Evolutionary conservation across 306 rosid genomes (phyloP).

Genomic region (Casuarina cunninghamiana): DNA sequence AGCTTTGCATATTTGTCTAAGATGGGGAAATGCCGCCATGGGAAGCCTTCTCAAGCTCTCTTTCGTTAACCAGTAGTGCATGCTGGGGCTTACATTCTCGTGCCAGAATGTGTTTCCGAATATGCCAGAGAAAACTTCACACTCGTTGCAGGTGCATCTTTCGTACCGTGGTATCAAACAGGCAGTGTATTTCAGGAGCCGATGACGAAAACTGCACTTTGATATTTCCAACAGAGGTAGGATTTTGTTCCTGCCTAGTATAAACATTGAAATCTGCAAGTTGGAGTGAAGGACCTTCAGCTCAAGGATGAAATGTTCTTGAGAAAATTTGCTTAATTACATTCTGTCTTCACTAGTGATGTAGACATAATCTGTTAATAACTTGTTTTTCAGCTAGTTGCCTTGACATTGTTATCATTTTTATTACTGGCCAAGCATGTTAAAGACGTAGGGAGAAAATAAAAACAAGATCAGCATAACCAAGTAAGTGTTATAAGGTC

Average conservation of each 20-base stretch:
- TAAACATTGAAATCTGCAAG: slow-evolving; percentile 36
- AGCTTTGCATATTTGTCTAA: slow-evolving; percentile 31
- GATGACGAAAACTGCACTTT: slow-evolving; percentile 22
- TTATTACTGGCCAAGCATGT: not conserved
- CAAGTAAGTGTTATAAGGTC: not conserved
- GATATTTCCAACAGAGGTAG: slow-evolving; percentile 32
- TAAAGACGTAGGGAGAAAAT: not conserved
- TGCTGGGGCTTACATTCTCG: slow-evolving; percentile 27
- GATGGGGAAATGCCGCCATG: slow-evolving; percentile 41
- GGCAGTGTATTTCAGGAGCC: slow-evolving; percentile 25
- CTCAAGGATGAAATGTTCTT: not conserved
- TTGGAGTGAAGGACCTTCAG: not conserved
- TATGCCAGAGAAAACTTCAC: slow-evolving; percentile 39
- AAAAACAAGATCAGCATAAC: not conserved
- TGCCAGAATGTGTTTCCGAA: slow-evolving; percentile 42
- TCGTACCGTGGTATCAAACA: slow-evolving; percentile 30
- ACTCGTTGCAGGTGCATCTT: slow-evolving; percentile 41
- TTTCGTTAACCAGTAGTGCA: slow-evolving; percentile 35
- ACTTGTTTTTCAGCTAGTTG: not conserved
- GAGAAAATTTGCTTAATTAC: not conserved
- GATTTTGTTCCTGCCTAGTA: slow-evolving; percentile 32
- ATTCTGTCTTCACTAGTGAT: not conserved
- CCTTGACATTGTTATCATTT: not conserved
- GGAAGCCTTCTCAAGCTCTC: slow-evolving; percentile 32
- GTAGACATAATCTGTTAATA: too few species aligned